Evolutionary conservation across 148 eudicot genomes (phyloP), one percentile per base, ranked within the genome.

Genomic region (Mesembryanthemum crystallinum): DNA sequence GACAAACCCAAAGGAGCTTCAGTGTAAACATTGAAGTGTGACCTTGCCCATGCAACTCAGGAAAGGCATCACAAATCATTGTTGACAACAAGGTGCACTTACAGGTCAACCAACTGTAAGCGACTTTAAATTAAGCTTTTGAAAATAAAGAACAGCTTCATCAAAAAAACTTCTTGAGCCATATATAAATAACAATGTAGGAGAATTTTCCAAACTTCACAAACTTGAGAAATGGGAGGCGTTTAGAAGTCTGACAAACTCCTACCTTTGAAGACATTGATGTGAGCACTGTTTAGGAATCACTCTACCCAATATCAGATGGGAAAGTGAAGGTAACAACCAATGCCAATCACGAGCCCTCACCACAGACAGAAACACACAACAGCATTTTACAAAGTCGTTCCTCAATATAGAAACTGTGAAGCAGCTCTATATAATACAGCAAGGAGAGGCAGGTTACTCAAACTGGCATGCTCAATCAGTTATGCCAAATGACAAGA

Each of bases 21-120:
- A 58, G 10, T 57, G 47, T 72, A 20, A 35, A 66, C 75, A 72
- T 72, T 58, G 65, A 32, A 69, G 66, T 12, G 60, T 24, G 5
- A 60, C 60, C 51, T 52, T 47, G 42, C 27, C 73, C 37, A 69
- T 51, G 24, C 25, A 42, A 67, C 24, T 27, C 42, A 25, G 71
- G 71, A 24, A 35, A 67, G 49, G 49, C 27, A 45, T 47, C 5
- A 28, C 58, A 69, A 14, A 69, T 69, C 72, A 69, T 15, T 68
- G 72, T 58, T 21, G 18, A 47, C 45, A 54, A 27, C 35, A 25
- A 68, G 58, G 23, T 47, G 58, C 72, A 45, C 35, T 65, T 6
- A 35, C 43, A 65, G 15, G 29, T 52, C 72, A 18, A 15, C 37
- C 25, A 8, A 39, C 51, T 23, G 29, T 10, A 37, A 23, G 42